These are phyloP conservation scores for Microdochium nivale DNA, from an alignment of 2,329 filamentous ascomycete species.

Conservation along the genomic window DNA sequence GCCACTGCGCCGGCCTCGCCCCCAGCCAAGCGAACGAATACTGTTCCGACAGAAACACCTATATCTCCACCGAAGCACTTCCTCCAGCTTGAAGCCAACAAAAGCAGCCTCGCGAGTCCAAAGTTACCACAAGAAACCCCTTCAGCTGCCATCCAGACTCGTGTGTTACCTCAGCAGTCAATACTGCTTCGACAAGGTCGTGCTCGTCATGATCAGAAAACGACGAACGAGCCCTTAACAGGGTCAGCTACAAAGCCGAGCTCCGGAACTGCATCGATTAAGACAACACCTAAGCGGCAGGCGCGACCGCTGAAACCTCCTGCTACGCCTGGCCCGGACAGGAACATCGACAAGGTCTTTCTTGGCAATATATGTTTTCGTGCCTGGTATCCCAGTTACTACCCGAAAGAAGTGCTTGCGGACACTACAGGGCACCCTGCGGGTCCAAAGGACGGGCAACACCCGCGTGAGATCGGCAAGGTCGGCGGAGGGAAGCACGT, in stretches of 20 bases:
- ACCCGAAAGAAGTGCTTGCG: slow-evolving; percentile 61
- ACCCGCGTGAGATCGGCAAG: slow-evolving; percentile 13
- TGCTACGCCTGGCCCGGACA: slow-evolving; percentile 40
- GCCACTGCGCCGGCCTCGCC: not conserved
- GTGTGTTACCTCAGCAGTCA: not conserved
- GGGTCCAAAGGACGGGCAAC: slow-evolving; percentile 5
- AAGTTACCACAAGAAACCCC: not conserved
- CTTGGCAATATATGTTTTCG: slow-evolving; percentile 77
- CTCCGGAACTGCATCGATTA: not conserved
- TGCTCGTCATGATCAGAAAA: not conserved
- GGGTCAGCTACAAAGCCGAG: not conserved
- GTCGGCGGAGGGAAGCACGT: slow-evolving; percentile 23
- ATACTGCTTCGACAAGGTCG: not conserved
- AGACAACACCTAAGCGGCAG: slow-evolving; percentile 20
- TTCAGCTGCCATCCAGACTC: not conserved
- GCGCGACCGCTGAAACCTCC: slow-evolving; percentile 10
- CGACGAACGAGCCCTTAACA: not conserved
- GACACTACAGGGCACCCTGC: slow-evolving; percentile 27
- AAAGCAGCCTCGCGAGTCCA: slow-evolving; percentile 2
- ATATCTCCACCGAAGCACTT: slow-evolving; percentile 1
- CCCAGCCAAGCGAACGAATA: not conserved
- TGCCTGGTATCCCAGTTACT: slow-evolving; percentile 91
- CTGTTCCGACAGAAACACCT: not conserved
- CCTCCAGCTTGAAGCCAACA: not conserved
- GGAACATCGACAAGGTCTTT: slow-evolving; percentile 81